Conservation (phyloP, 2,329 filamentous ascomycete genomes). For the Sporothrix pseudoabietina region DNA sequence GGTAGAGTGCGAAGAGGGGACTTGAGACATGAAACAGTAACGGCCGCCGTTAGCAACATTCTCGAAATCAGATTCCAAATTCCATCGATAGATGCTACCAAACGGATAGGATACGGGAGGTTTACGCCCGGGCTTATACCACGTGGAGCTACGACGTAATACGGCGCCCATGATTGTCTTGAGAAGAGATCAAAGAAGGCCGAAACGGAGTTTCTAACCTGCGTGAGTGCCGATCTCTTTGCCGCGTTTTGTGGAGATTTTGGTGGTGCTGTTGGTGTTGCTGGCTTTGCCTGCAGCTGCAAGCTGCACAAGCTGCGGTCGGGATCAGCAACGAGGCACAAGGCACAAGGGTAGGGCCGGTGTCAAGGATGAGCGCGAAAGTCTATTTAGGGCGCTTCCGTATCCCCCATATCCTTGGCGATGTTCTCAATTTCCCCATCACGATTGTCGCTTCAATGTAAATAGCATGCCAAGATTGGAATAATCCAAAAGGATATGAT, state of each 20-base stretch:
- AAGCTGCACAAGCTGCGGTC: neutral
- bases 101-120: neutral
- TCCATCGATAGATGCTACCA: neutral
- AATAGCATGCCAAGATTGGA: neutral
- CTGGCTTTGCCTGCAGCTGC: neutral
- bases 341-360: neutral
- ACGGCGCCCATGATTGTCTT: neutral
- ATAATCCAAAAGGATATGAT: neutral
- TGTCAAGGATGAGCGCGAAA: neutral
- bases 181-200: neutral
- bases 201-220: neutral
- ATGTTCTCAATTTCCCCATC: neutral
- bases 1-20: neutral
- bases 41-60: neutral
- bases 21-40: neutral
- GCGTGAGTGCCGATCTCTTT: neutral
- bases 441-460: neutral
- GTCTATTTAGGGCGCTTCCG: neutral
- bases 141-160: neutral
- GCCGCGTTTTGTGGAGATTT: neutral
- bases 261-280: neutral
- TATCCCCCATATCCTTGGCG: neutral
- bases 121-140: neutral
- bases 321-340: neutral
- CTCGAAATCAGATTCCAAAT: constrained; percentile 1